A percentile compares a stretch with the other conserved stretches of the same genome.
These are phyloP conservation scores for Eucalyptus viminalis DNA, from an alignment of 345 rosid genomes.

Conservation along the genomic window DNA sequence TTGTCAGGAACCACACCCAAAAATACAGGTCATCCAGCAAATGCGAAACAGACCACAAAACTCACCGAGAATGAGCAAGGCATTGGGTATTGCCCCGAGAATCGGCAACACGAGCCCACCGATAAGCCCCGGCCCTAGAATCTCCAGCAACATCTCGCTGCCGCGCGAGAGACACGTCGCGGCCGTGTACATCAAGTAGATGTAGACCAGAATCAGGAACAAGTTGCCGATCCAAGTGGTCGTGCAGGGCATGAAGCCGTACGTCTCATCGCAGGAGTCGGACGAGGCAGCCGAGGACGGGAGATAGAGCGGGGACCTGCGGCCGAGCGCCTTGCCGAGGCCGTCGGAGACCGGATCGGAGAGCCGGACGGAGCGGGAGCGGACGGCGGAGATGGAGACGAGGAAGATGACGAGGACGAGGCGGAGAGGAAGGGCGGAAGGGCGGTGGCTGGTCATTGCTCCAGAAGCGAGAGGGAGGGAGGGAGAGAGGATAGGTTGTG, in stretches of 20 bases:
- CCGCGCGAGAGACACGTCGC: conserved; percentile 28
- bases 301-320: not conserved
- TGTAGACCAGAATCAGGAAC: conserved; percentile 25
- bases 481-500: not conserved
- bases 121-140: conserved; percentile 30
- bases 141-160: conserved; percentile 33
- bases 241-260: conserved; percentile 41
- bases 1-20: not conserved
- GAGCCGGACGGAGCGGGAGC: conserved; percentile 1
- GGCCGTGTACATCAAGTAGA: conserved; percentile 23
- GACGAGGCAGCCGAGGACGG: not conserved
- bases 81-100: conserved; percentile 36
- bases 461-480: not conserved
- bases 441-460: not conserved
- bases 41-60: not conserved
- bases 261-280: conserved; percentile 30
- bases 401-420: not conserved
- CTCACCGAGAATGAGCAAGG: conserved; percentile 36
- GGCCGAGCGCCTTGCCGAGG: not conserved
- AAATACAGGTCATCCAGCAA: not conserved
- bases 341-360: conserved; percentile 16
- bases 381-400: conserved; percentile 1
- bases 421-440: not conserved
- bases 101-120: conserved; percentile 36
- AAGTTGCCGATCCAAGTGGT: conserved; percentile 21